Evolutionary conservation across 2,329 filamentous ascomycete genomes (phyloP).

Genomic region (Onygenales sp.): DNA sequence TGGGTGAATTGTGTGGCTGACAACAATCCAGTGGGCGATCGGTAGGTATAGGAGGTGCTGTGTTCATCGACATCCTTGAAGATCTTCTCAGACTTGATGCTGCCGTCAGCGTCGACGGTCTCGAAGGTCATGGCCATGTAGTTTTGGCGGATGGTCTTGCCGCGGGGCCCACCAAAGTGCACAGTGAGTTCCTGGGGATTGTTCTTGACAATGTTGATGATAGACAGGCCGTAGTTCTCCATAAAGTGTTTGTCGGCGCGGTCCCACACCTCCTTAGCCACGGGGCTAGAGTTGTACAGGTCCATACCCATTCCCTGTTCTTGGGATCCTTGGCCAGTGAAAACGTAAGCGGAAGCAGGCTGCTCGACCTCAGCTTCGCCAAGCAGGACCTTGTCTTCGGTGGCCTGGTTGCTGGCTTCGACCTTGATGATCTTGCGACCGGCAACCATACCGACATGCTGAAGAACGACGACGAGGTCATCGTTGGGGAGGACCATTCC

Average conservation of each 20-base stretch:
- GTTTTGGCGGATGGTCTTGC: constrained; percentile 95
- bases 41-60: constrained; percentile 93
- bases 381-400: constrained; percentile 88
- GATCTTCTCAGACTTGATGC: constrained; percentile 96
- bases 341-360: constrained; percentile 91
- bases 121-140: constrained; percentile 99
- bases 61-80: constrained; percentile 95
- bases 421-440: constrained; percentile 99
- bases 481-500: constrained; percentile 98
- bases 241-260: constrained; percentile 95
- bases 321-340: constrained; percentile 96
- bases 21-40: constrained; percentile 84
- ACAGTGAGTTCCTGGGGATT: constrained; percentile 98
- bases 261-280: constrained; percentile 97
- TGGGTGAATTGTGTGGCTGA: constrained; percentile 99
- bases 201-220: constrained; percentile 98
- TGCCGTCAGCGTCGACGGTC: constrained; percentile 84
- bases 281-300: constrained; percentile 82
- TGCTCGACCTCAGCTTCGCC: constrained; percentile 97
- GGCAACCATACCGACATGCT: constrained; percentile 95
- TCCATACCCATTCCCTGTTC: constrained; percentile 99
- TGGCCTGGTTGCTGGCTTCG: constrained; percentile 89
- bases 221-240: constrained; percentile 97
- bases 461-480: constrained; percentile 84
- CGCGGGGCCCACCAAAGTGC: constrained; percentile 91